Percentiles rank a stretch among this genome's conserved stretches.
These are phyloP conservation scores for Biscogniauxia marginata DNA, from an alignment of 2,329 filamentous ascomycete species.

Conservation along the genomic window DNA sequence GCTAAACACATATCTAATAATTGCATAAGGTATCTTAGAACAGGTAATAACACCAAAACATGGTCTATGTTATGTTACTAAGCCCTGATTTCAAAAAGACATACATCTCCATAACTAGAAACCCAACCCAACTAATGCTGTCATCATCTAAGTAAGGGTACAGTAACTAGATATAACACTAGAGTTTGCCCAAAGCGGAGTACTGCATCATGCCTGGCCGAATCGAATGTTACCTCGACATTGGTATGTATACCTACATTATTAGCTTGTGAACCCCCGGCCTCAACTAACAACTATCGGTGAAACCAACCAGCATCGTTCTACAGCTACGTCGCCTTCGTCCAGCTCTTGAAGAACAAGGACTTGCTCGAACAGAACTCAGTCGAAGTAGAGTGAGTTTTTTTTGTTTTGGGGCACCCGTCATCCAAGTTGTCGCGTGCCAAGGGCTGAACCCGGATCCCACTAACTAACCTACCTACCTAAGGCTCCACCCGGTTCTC, in stretches of 20 bases:
- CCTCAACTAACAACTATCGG: background rate
- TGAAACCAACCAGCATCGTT: slow-evolving; percentile 55
- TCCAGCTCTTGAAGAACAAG: slow-evolving; percentile 57
- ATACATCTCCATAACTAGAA: background rate
- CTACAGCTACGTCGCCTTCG: slow-evolving; percentile 57
- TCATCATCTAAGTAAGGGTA: background rate
- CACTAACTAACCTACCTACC: background rate
- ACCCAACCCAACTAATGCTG: background rate
- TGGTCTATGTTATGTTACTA: no score
- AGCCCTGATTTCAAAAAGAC: background rate
- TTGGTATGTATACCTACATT: slow-evolving; percentile 46
- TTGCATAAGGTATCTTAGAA: slow-evolving; percentile 2
- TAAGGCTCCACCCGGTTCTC: slow-evolving; percentile 69
- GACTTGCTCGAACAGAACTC: slow-evolving; percentile 54
- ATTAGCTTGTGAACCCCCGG: background rate
- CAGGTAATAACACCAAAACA: no score
- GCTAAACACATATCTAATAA: background rate
- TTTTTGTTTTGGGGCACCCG: background rate
- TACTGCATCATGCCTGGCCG: slow-evolving; percentile 56
- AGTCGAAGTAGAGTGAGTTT: slow-evolving; percentile 64
- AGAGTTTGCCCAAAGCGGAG: no score
- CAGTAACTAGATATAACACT: background rate
- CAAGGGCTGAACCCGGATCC: background rate
- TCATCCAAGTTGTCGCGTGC: background rate
- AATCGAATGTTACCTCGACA: slow-evolving; percentile 67